phyloP scores from a whole-genome alignment of 2,329 filamentous ascomycete species.

The Colletotrichum cereale region DNA sequence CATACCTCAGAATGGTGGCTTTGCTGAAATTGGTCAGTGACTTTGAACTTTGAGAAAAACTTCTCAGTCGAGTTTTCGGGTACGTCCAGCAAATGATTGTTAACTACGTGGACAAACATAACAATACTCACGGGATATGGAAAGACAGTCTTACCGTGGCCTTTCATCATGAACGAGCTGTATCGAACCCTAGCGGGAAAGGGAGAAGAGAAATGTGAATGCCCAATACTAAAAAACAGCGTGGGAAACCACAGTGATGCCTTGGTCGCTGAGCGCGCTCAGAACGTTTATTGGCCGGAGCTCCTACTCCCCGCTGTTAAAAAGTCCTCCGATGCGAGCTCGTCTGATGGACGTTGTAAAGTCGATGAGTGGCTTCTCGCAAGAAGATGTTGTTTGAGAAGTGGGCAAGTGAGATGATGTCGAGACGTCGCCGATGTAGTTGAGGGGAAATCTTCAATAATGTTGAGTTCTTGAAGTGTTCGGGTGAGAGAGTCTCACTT shows the following conservation, averaged over 20 bases:
- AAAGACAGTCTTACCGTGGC: not conserved
- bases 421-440: not conserved
- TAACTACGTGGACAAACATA: not conserved
- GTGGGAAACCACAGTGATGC: slow-evolving; percentile 1
- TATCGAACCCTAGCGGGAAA: not conserved
- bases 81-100: slow-evolving; percentile 5
- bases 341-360: not conserved
- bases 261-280: slow-evolving; percentile 8
- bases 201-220: not conserved
- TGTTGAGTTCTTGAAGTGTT: not conserved
- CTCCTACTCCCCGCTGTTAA: not conserved
- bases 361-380: not conserved
- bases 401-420: not conserved
- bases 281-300: slow-evolving; percentile 15
- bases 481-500: not conserved
- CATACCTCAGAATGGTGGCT: slow-evolving; percentile 9
- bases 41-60: not conserved
- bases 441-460: not conserved
- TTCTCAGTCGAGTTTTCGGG: slow-evolving; percentile 5
- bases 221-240: slow-evolving; percentile 7
- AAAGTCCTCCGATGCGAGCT: not conserved
- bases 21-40: slow-evolving; percentile 20
- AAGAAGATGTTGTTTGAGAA: not conserved
- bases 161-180: not conserved
- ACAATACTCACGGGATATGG: not conserved